Percentiles rank a stretch among this genome's conserved stretches.
phyloP scores from a whole-genome alignment of 108 stramenopile species.

The Pseudonitzschia delicatissima region DNA sequence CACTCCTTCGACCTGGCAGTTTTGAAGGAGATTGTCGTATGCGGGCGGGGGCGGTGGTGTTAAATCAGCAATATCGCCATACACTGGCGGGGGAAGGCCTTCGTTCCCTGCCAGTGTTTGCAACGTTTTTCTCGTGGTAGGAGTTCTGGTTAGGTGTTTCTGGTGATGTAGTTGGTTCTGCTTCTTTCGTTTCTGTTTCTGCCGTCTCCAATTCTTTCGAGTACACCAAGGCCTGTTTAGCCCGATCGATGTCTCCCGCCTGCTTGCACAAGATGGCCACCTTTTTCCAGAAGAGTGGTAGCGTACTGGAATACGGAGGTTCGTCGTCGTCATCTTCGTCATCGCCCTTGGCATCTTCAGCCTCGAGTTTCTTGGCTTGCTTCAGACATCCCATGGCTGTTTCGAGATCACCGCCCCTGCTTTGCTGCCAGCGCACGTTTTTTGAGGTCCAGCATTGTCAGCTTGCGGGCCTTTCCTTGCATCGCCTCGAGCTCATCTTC shows the following conservation, averaged over 20 bases:
- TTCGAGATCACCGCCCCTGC: not conserved
- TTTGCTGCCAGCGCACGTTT: not conserved
- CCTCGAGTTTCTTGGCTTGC: slow-evolving; percentile 12
- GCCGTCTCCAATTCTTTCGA: slow-evolving; percentile 29
- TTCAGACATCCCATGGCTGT: not conserved
- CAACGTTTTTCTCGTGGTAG: slow-evolving; percentile 1
- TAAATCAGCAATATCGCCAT: not conserved
- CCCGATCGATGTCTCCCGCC: slow-evolving; percentile 25
- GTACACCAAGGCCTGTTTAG: slow-evolving; percentile 29
- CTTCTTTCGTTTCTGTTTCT: slow-evolving; percentile 11
- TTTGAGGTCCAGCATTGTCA: slow-evolving; percentile 3
- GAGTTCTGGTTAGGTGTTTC: slow-evolving; percentile 1
- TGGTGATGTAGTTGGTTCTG: not conserved
- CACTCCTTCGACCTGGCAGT: not conserved
- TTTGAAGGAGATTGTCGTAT: not conserved
- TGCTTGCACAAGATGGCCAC: slow-evolving; percentile 24
- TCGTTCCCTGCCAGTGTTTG: slow-evolving; percentile 4
- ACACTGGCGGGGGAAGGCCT: not conserved
- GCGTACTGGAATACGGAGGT: not conserved
- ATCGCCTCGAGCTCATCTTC: not conserved
- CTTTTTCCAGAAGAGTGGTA: slow-evolving; percentile 25
- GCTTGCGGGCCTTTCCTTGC: not conserved
- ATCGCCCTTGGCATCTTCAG: not conserved
- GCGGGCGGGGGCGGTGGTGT: not conserved
- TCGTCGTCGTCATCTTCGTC: slow-evolving; percentile 4